Base-by-base conservation (phyloP, 192 early-diverging fungal genomes). In the Obelidium mucronatum region DNA sequence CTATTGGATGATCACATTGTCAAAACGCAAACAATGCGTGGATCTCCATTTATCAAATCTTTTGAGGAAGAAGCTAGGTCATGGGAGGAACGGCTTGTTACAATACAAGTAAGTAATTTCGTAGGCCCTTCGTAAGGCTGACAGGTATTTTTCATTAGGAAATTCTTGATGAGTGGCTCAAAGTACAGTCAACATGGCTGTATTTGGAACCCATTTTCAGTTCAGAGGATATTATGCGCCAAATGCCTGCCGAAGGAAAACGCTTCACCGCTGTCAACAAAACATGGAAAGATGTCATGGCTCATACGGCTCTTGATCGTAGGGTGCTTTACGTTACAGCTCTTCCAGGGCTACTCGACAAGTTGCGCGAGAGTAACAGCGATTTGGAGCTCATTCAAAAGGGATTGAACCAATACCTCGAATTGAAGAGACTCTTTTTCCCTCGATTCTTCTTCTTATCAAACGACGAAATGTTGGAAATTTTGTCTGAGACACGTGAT, bases 401-500 rank as follows among this genome's bases (percentile, higher is more conserved):
- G 75, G 88, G 88, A 13, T 76, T 89, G 15, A 89, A 89, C 76
- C 88, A 89, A 68, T 89, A 89, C 65, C 73, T 89, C 17, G 88
- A 89, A 55, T 67, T 89, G 48, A 89, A 89, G 73, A 74, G 88
- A 15, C 62, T 89, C 0, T 89, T 76, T 73, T 89, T 89, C 73
- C 88, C 88, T 2, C 81, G 88, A 52, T 89, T 89, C 62, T 89
- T 89, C 76, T 89, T 89, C 74, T 77, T 89, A 40, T 89, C 88
- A 37, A 89, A 89, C 74, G 88, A 89, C 72, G 88, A 89, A 81
- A 89, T 89, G 87, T 70, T 89, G 17, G 88, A 89, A 65, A 89
- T 89, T 51, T 64, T 89, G 42, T 88, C 88, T 1, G 88, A 89
- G 65, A 89, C 88, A 0, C 67, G 88, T 24, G 88, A 89, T 77